These are phyloP conservation scores for Myrica gale DNA, from an alignment of 306 rosid genomes.

Conservation along the genomic window DNA sequence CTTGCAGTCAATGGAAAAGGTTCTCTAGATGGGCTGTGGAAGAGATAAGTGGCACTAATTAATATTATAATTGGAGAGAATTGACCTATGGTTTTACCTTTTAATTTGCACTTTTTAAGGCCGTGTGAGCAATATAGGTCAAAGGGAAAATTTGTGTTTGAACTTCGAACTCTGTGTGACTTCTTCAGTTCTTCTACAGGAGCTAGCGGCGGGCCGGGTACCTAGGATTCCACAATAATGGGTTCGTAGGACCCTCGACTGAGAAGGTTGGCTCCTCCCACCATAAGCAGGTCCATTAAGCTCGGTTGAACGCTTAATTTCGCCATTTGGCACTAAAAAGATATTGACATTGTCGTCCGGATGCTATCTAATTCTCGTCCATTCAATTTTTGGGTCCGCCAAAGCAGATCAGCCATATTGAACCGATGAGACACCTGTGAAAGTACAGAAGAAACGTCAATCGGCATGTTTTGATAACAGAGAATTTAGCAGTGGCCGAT, in stretches of 20 bases:
- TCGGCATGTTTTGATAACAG: not conserved
- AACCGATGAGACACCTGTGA: not conserved
- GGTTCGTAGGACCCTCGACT: constrained; percentile 52
- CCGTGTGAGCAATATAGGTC: constrained; percentile 12
- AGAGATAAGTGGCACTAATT: not conserved
- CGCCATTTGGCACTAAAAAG: constrained; percentile 8
- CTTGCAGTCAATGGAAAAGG: constrained; percentile 28
- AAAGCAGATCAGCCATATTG: not conserved
- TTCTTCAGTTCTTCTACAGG: not conserved
- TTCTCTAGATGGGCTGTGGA: too few species aligned
- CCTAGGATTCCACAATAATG: constrained; percentile 67
- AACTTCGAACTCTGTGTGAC: not conserved
- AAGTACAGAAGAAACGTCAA: not conserved
- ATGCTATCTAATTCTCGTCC: not conserved
- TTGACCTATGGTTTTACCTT: constrained; percentile 40
- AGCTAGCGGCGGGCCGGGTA: not conserved
- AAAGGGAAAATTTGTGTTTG: constrained; percentile 14
- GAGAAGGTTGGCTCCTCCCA: constrained; percentile 20
- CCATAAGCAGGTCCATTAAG: constrained; percentile 16
- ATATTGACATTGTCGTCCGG: not conserved
- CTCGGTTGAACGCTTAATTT: constrained; percentile 4
- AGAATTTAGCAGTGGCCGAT: not conserved
- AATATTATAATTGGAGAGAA: constrained; percentile 20
- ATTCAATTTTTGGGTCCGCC: not conserved
- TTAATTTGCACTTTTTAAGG: not conserved